Conservation (phyloP, 2,329 filamentous ascomycete species). For the Sarocladium kiliense region DNA sequence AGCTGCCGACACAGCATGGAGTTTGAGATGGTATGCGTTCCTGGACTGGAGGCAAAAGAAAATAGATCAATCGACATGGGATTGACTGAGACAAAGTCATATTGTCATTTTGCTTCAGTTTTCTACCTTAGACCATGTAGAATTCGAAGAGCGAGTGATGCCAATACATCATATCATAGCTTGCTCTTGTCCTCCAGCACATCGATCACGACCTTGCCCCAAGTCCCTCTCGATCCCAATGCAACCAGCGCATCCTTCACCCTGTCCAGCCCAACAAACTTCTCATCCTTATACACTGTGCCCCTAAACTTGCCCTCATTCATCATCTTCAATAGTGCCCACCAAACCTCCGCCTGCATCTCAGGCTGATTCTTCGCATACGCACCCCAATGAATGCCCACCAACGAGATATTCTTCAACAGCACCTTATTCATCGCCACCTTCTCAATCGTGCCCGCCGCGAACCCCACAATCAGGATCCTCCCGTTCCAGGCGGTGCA, state of each 20-base stretch:
- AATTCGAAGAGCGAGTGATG: too few relatives aligned
- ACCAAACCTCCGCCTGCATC: conserved; percentile 70
- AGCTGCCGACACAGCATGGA: neutral
- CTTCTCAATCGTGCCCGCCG: conserved; percentile 72
- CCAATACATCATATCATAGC: conserved; percentile 31
- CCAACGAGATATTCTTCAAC: conserved; percentile 86
- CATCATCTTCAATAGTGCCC: conserved; percentile 74
- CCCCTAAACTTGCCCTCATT: conserved; percentile 72
- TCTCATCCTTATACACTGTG: conserved; percentile 76
- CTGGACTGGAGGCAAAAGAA: too few relatives aligned
- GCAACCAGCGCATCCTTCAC: conserved; percentile 72
- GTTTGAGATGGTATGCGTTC: neutral
- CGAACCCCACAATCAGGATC: conserved; percentile 84
- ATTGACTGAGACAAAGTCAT: too few relatives aligned
- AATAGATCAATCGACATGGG: too few relatives aligned
- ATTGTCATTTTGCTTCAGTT: too few relatives aligned
- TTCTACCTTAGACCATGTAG: too few relatives aligned
- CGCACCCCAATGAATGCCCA: conserved; percentile 88
- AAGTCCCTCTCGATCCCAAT: conserved; percentile 75
- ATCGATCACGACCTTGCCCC: conserved; percentile 94
- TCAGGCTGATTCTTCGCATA: conserved; percentile 71
- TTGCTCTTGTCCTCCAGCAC: conserved; percentile 60
- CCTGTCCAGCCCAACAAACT: conserved; percentile 76
- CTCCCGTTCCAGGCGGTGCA: conserved; percentile 92
- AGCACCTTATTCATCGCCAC: conserved; percentile 88